Evolutionary conservation across 345 rosid species (phyloP), one percentile per base, ranked within the genome.

Genomic region (Lenwebbia sp.): DNA sequence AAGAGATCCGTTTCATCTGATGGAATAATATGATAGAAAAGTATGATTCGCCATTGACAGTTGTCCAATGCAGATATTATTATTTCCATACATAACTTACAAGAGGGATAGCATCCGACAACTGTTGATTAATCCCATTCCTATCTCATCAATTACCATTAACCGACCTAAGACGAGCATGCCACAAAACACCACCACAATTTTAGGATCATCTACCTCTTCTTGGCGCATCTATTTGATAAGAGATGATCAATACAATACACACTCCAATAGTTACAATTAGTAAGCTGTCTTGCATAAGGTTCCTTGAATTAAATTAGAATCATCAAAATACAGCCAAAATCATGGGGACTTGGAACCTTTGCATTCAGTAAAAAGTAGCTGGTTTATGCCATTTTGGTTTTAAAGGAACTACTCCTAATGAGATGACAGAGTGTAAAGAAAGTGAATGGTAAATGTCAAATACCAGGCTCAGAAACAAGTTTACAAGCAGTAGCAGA

Each of bases 201-300:
- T 33, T 37, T 21, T 19, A 70, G 2, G 0, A 70, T 70, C 81
- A 70, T 33, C 81, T 1, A 37, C 0, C 81, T 37, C 47, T 33
- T 37, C 76, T 17, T 65, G 76, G 1, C 30, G 76, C 41, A 30
- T 65, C 76, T 65, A 65, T 65, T 30, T 30, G 41, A 0, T 4
- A 65, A 37, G 81, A 0, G 4, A 37, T 70, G 47, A 70, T 37
- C 25, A 37, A 70, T 70, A 8, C 13, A 47, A 70, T 37, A 70
- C 1, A 70, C 44, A 33, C 76, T 17, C 25, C 4, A 70, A 23
- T 37, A 2, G 81, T 37, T 0, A 19, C 26, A 19, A 70, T 10
- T 37, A 70, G 40, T 37, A 70, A 70, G 47, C 25, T 37, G 13
- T 0, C 14, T 19, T 0, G 4, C 0, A 70, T 1, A 0, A 70